phyloP scores from a whole-genome alignment of 2,329 filamentous ascomycete species.

The Tolypocladium amazonense region DNA sequence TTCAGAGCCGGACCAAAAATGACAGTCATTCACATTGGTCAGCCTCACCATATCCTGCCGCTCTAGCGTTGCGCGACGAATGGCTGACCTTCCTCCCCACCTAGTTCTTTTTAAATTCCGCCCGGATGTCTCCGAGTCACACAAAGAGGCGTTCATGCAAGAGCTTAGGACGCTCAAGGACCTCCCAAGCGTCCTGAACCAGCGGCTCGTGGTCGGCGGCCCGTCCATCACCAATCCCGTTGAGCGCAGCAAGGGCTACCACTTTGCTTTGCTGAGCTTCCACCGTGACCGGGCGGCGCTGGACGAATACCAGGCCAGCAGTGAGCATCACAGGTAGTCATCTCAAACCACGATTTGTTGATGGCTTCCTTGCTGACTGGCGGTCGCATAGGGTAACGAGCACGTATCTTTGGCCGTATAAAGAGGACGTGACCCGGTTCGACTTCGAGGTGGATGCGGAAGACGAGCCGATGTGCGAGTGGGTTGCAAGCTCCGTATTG shows the following conservation, averaged over 20 bases:
- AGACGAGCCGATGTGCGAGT: slow-evolving; percentile 18
- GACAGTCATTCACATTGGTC: slow-evolving; percentile 25
- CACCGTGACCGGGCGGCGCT: slow-evolving; percentile 34
- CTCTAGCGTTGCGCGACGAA: neutral
- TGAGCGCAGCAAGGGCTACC: slow-evolving; percentile 40
- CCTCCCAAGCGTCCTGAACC: slow-evolving; percentile 34
- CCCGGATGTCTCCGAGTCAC: slow-evolving; percentile 25
- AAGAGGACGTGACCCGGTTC: slow-evolving; percentile 40
- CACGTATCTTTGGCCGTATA: slow-evolving; percentile 39
- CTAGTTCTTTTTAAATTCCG: slow-evolving; percentile 40
- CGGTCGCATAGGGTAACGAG: slow-evolving; percentile 33
- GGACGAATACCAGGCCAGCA: slow-evolving; percentile 38
- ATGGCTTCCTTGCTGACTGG: neutral
- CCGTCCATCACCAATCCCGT: slow-evolving; percentile 41
- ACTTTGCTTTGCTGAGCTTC: slow-evolving; percentile 40
- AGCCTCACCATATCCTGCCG: neutral
- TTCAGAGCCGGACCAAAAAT: slow-evolving; percentile 8
- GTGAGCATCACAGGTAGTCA: slow-evolving; percentile 37
- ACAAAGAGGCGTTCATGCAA: slow-evolving; percentile 31
- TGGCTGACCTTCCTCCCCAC: neutral
- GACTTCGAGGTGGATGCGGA: slow-evolving; percentile 39
- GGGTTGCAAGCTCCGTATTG: neutral
- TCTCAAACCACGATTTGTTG: neutral
- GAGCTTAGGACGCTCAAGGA: slow-evolving; percentile 38
- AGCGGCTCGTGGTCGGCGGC: slow-evolving; percentile 39